A percentile compares a stretch with the other conserved stretches of the same genome.
Evolutionary conservation across 169 alveolate genomes (phyloP).

Genomic region (Plasmodium vivax): DNA sequence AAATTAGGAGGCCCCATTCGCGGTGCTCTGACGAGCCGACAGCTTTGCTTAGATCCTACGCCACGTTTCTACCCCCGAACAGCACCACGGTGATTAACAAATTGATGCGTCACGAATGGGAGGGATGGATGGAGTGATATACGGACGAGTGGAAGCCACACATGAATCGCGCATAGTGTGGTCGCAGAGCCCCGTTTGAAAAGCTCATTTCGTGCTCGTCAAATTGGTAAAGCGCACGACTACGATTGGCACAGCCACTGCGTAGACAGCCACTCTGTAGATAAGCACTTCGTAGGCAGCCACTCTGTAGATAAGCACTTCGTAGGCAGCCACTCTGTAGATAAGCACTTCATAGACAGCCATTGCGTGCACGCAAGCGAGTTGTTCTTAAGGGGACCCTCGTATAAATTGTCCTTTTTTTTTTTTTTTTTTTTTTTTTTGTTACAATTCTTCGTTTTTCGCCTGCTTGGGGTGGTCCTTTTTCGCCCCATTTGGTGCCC

Average conservation of each 20-base stretch:
- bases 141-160: neutral
- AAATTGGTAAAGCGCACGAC: neutral
- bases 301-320: neutral
- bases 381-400: neutral
- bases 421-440: neutral
- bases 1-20: neutral
- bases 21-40: neutral
- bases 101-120: neutral
- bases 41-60: neutral
- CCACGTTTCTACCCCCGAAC: neutral
- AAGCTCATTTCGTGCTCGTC: neutral
- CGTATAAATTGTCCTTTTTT: neutral
- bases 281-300: too few relatives aligned
- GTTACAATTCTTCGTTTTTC: slow-evolving; percentile 31
- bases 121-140: neutral
- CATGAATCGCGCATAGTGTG: neutral
- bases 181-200: neutral
- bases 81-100: neutral
- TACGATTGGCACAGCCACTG: neutral
- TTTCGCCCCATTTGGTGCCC: neutral
- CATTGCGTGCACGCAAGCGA: neutral
- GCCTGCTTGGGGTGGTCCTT: neutral
- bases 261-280: too few relatives aligned
- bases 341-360: too few relatives aligned
- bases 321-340: too few relatives aligned